These are phyloP conservation scores for Fraxinus pennsylvanica DNA, from an alignment of 257 asterid species.

Conservation along the genomic window DNA sequence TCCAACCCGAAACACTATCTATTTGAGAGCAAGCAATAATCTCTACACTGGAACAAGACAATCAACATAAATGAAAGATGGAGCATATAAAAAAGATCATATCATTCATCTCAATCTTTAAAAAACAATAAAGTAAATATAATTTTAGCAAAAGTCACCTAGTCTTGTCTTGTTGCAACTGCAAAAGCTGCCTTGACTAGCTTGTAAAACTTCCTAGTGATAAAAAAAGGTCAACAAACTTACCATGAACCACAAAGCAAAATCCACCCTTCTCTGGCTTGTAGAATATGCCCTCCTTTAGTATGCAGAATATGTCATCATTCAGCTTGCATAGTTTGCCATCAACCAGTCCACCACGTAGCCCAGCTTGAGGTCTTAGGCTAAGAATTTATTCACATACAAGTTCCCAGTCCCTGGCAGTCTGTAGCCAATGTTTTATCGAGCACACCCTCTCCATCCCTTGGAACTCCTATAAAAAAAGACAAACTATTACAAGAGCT, in stretches of 20 bases:
- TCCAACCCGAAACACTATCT: background rate
- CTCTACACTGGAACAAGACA: background rate
- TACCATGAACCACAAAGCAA: constrained; percentile 32
- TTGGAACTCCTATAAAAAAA: constrained; percentile 32
- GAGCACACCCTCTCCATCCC: constrained; percentile 27
- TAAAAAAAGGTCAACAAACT: constrained; percentile 49
- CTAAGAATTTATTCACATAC: background rate
- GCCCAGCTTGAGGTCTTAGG: too few species aligned
- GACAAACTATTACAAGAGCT: constrained; percentile 59
- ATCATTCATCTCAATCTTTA: background rate
- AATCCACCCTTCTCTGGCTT: background rate
- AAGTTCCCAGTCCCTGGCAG: constrained; percentile 19
- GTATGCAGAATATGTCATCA: background rate
- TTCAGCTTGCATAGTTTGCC: background rate
- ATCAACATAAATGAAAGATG: background rate
- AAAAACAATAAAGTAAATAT: too few species aligned
- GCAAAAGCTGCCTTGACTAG: constrained; percentile 39
- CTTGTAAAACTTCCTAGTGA: constrained; percentile 47
- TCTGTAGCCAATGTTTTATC: constrained; percentile 20
- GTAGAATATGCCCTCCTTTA: background rate
- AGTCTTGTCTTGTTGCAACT: constrained; percentile 39
- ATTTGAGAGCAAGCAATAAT: background rate
- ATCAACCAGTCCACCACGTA: too few species aligned
- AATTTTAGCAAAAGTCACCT: constrained; percentile 12
- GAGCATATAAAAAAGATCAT: background rate